phyloP scores from a whole-genome alignment of 257 asterid species.

The Nicotiana benthamiana region DNA sequence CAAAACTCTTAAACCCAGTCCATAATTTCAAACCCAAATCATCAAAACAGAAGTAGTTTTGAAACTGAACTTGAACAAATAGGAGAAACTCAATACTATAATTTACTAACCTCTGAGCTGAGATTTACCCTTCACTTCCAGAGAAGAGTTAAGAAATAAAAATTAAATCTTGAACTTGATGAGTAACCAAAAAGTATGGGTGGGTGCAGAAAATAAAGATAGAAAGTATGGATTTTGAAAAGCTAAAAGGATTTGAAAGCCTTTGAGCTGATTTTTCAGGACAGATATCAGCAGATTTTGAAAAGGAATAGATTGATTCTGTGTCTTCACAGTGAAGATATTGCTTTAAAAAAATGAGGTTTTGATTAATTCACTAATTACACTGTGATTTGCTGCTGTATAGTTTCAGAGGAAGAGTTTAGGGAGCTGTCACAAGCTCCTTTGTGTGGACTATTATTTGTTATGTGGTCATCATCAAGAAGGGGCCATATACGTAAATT shows the following conservation, averaged over 20 bases:
- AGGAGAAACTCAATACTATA: slow-evolving; percentile 3
- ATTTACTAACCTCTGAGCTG: slow-evolving; percentile 28
- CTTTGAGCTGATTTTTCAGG: no score
- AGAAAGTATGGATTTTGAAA: not conserved
- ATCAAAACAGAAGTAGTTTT: not conserved
- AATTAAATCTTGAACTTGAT: slow-evolving; percentile 29
- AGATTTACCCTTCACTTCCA: slow-evolving; percentile 11
- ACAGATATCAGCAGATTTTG: not conserved
- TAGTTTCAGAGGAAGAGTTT: not conserved
- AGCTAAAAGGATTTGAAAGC: not conserved
- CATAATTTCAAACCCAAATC: slow-evolving; percentile 7
- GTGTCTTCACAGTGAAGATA: not conserved
- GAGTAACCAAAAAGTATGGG: not conserved
- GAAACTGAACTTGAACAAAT: slow-evolving; percentile 16
- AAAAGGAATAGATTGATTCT: not conserved
- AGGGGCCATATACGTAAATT: no score
- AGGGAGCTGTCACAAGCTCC: not conserved
- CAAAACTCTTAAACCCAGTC: slow-evolving; percentile 2
- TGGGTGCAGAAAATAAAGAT: not conserved
- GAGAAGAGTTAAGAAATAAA: slow-evolving; percentile 5
- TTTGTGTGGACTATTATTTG: no score
- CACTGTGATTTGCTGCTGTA: not conserved
- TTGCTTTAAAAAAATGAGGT: not conserved
- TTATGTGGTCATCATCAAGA: not conserved
- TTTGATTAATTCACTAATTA: not conserved